Percentiles rank a stretch among this genome's conserved stretches.
Conservation (phyloP, 371 early-diverging fungal genomes). For the Mortierella sp. region DNA sequence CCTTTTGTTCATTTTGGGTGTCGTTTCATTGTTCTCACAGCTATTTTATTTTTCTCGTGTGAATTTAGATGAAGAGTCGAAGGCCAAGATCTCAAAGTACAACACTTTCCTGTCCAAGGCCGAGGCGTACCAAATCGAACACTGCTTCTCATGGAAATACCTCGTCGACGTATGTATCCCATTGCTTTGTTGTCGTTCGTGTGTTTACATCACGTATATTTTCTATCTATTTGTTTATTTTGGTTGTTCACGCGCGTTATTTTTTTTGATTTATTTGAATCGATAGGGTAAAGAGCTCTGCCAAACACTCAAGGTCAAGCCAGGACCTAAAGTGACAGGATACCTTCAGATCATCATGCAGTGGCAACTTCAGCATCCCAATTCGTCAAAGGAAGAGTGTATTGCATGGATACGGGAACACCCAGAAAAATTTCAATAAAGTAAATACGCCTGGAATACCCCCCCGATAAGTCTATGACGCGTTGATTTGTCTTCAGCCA, state of each 20-base stretch:
- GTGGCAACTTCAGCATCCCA: constrained; percentile 42
- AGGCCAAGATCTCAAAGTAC: constrained; percentile 34
- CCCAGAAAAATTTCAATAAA: constrained; percentile 9
- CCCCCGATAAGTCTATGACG: too few species aligned
- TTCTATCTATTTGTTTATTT: not conserved
- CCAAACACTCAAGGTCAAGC: not conserved
- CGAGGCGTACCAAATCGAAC: constrained; percentile 25
- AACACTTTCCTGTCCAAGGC: constrained; percentile 32
- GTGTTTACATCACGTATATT: too few species aligned
- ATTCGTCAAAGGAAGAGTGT: constrained; percentile 33
- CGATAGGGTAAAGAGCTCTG: constrained; percentile 26
- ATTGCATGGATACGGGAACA: constrained; percentile 33
- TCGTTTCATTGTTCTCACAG: not conserved
- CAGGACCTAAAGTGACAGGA: constrained; percentile 19
- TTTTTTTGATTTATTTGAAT: not conserved
- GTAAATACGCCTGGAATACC: not conserved
- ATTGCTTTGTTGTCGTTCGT: too few species aligned
- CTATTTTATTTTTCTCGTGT: not conserved
- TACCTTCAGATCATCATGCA: constrained; percentile 23
- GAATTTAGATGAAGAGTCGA: constrained; percentile 13
- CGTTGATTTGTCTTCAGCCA: too few species aligned
- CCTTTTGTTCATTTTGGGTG: not conserved
- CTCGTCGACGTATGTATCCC: constrained; percentile 27
- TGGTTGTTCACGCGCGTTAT: not conserved
- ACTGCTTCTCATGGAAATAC: constrained; percentile 36